Conservation (phyloP, 2,329 filamentous ascomycete genomes). For the Colletotrichum viniferum region DNA sequence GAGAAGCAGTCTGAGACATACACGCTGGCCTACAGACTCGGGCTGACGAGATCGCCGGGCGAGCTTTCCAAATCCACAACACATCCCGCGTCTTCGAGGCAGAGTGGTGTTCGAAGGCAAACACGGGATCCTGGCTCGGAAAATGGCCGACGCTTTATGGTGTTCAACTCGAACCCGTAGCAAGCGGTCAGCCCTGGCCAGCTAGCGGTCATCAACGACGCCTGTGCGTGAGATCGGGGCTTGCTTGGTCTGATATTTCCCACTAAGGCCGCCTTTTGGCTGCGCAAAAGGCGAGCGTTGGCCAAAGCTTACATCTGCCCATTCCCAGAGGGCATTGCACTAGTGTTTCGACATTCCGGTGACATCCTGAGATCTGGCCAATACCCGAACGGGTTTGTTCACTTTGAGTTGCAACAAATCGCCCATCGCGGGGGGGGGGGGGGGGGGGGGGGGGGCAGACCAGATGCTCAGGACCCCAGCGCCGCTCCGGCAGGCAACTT, state of each 20-base stretch:
- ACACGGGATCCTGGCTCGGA: slow-evolving; percentile 14
- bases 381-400: background rate
- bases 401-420: slow-evolving; percentile 20
- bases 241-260: slow-evolving; percentile 9
- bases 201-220: background rate
- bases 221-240: background rate
- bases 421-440: background rate
- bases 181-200: background rate
- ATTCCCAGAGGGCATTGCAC: slow-evolving; percentile 6
- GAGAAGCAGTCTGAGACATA: background rate
- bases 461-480: slow-evolving; percentile 8
- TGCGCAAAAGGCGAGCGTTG: slow-evolving; percentile 2
- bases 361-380: slow-evolving; percentile 19
- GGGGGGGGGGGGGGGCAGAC: background rate
- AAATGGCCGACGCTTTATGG: background rate
- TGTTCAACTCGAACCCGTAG: background rate
- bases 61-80: background rate
- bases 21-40: background rate
- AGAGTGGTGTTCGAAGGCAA: background rate
- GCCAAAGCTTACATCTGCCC: slow-evolving; percentile 20
- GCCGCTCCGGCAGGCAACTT: slow-evolving; percentile 11
- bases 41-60: background rate
- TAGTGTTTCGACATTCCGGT: slow-evolving; percentile 18
- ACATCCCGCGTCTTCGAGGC: slow-evolving; percentile 5
- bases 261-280: background rate